Base-by-base conservation (phyloP, 2,329 filamentous ascomycete genomes). In the Scopulariopsis brevicaulis region DNA sequence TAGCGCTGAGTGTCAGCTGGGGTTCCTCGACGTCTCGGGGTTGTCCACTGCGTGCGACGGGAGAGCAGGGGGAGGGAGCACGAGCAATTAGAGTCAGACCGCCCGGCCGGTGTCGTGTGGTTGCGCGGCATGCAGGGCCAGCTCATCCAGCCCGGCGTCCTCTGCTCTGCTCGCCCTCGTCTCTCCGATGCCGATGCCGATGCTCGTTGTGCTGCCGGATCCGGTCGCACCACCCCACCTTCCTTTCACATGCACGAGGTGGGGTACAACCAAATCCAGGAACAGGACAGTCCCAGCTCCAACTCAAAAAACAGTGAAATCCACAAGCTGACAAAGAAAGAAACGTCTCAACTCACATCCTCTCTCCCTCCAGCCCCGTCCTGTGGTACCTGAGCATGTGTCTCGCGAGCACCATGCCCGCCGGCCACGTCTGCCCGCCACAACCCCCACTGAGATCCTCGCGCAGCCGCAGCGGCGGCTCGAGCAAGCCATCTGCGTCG, bases 351-450 rank as follows among this genome's bases (percentile, higher is more conserved):
- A 81, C 85, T 70, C 70, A 95, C 89, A 96, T 90, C 71, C 83
- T 81, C 62, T 88, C 85, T 59, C 81, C 75, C 59, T 71, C 72
- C 62, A 96, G 70, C 63, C 82, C 74, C n/a, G 80, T 73, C 61
- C 75, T 76, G 64, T 89, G 87, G 67, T 85, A 85, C 56, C 86
- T 82, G 60, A 97, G 77, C 79, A 97, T 81, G 69, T 97, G 95
- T 71, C 87, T 90, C 22, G 88, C 82, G 57, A 99, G 77, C 18
- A 94, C 82, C 84, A 96, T 88, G 12, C 94, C 94, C 0, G 93
- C 93, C 3, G 92, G 93, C 94, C 94, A 97, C 12, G 95, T 80
- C 72, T 95, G 89, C 2, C 94, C 94, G 54, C 94, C 94, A 70
- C 94, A 97, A 60, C 94, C 94, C 62, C 89, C 83, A 59, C 82